These are phyloP conservation scores for Monilinia polystroma DNA, from an alignment of 2,329 filamentous ascomycete genomes.

Conservation along the genomic window DNA sequence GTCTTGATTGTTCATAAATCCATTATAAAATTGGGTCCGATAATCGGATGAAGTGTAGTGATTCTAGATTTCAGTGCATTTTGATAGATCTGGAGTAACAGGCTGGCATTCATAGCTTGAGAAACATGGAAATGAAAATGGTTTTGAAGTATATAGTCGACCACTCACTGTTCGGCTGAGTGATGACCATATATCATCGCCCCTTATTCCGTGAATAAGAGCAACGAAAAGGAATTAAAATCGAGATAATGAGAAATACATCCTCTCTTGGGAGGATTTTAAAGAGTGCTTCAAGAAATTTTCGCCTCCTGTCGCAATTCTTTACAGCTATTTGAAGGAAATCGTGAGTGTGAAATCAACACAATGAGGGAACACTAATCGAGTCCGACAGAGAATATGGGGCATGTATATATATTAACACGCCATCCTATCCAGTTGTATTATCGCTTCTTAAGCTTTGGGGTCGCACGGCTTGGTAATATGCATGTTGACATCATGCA, in stretches of 20 bases:
- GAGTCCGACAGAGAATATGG: background rate
- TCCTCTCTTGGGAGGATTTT: background rate
- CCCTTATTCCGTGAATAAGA: background rate
- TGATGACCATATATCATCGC: conserved; percentile 17
- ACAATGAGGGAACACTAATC: background rate
- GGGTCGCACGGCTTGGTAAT: too few relatives aligned
- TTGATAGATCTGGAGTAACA: conserved; percentile 26
- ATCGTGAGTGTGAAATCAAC: background rate
- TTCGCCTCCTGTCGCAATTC: background rate
- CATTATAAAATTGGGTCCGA: conserved; percentile 31
- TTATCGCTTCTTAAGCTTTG: too few relatives aligned
- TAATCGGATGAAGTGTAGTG: conserved; percentile 37
- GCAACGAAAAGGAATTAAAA: background rate
- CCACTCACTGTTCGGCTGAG: conserved; percentile 33
- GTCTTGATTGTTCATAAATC: conserved; percentile 37
- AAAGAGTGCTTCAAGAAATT: background rate
- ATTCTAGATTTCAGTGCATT: conserved; percentile 33
- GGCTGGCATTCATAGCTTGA: conserved; percentile 34
- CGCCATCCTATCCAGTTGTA: too few relatives aligned
- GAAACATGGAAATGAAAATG: conserved; percentile 39
- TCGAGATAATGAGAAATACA: background rate
- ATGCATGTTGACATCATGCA: background rate
- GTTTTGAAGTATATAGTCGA: conserved; percentile 29
- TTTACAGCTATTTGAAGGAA: background rate
- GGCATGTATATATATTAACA: too few relatives aligned